phyloP scores from a whole-genome alignment of 176 grass and related monocot species.

The Juncus inflexus region DNA sequence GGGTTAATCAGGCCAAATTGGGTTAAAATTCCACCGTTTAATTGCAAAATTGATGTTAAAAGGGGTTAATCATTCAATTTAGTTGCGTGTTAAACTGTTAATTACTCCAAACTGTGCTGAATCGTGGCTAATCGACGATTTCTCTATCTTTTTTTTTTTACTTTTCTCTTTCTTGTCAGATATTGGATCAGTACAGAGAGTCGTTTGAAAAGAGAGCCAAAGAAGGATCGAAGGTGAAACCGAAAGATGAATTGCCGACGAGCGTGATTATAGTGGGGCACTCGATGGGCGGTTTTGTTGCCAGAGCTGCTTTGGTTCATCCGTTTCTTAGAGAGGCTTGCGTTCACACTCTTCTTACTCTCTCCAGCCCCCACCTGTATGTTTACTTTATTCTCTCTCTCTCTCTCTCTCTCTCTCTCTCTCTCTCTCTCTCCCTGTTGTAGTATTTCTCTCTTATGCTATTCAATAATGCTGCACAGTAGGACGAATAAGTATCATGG shows the following conservation, averaged over 20 bases:
- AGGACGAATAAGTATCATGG: background rate
- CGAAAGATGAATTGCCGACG: slow-evolving; percentile 49
- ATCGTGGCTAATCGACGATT: no score
- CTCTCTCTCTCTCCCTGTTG: background rate
- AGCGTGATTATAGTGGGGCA: slow-evolving; percentile 93
- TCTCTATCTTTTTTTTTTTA: no score
- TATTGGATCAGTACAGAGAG: slow-evolving; percentile 90
- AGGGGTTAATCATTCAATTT: no score
- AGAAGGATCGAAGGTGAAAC: slow-evolving; percentile 36
- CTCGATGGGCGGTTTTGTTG: slow-evolving; percentile 99
- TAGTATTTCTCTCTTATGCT: background rate
- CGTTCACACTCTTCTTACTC: slow-evolving; percentile 89
- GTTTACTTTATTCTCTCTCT: background rate
- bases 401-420: slow-evolving; percentile 9
- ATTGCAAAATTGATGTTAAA: no score
- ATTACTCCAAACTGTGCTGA: no score
- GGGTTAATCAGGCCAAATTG: no score
- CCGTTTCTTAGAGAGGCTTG: slow-evolving; percentile 57
- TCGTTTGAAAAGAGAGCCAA: slow-evolving; percentile 57
- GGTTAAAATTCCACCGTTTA: no score
- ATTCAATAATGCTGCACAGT: no score
- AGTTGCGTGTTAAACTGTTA: no score
- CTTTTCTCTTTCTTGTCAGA: slow-evolving; percentile 30
- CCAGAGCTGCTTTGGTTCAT: slow-evolving; percentile 86
- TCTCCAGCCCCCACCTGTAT: slow-evolving; percentile 96